Evolutionary conservation across 768 basidiomycete genomes (phyloP), one percentile per base, ranked within the genome.

Genomic region (Hysterangium stoloniferum): DNA sequence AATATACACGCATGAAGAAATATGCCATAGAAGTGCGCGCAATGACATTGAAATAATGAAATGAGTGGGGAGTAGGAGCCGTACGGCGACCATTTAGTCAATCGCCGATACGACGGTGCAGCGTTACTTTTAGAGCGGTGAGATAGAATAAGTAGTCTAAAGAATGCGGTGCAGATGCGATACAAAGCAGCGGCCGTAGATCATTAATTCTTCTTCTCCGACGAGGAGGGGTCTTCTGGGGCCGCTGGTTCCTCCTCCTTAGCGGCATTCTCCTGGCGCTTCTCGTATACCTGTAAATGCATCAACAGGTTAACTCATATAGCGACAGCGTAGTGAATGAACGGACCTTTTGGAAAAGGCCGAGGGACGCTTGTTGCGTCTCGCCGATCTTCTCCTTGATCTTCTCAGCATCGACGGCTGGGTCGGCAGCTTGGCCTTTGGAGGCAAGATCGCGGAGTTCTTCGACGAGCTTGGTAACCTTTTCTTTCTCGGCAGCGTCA

Each of bases 351-450:
- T 95, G 87, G 94, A 98, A 98, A 53, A 98, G 84, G 53, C 89
- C 88, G 32, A 98, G 80, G 15, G 91, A 94, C 13, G 94, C 95
- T 60, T 87, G 84, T 63, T 98, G 95, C 4, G 92, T 91, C 71
- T 92, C 91, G 65, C 76, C 82, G 62, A 95, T 85, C 79, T 92
- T 93, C 65, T 86, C 85, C 62, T 89, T 85, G 72, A 99, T 93
- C 50, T 74, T 65, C 34, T 97, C 94, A 31, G 92, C 80, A 50
- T 83, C 88, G 59, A 96, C 69, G 33, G 77, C 78, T 11, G 77
- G 76, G 60, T 96, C 94, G 48, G 85, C 84, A 56, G 80, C 78
- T 66, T 94, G 91, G 36, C 89, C 96, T 77, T 96, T 94, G 58
- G 75, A 74, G 13, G 91, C 82, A 57, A 98, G 62, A 66, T 93